These are phyloP conservation scores for Vanrija sp. DNA, from an alignment of 1,284 basidiomycete species.

Conservation along the genomic window DNA sequence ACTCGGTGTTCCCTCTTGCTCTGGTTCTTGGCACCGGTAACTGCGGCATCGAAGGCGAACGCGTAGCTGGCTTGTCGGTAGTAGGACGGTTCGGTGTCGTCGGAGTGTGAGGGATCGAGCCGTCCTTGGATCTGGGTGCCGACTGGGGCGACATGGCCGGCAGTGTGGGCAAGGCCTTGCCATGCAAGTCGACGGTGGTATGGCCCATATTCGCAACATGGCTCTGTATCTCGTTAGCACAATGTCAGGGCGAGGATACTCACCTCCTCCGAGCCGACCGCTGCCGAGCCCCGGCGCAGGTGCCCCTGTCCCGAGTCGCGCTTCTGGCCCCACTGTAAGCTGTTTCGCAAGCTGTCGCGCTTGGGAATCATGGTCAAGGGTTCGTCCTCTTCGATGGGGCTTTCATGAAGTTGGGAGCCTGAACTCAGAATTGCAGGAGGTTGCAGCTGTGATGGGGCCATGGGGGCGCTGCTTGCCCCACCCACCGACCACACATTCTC, in stretches of 20 bases:
- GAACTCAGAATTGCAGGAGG: too few species aligned
- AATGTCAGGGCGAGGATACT: too few species aligned
- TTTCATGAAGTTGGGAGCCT: too few species aligned
- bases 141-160: background rate
- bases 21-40: too few species aligned
- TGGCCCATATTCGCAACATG: too few species aligned
- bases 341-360: background rate
- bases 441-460: too few species aligned
- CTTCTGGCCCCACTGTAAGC: background rate
- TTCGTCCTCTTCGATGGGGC: too few species aligned
- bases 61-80: background rate
- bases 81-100: slow-evolving; percentile 1
- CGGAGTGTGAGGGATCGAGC: slow-evolving; percentile 3
- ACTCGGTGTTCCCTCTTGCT: background rate
- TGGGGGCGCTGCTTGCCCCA: background rate
- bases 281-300: too few species aligned
- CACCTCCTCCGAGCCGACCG: too few species aligned
- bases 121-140: background rate
- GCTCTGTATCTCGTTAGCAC: too few species aligned
- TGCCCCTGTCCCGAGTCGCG: background rate
- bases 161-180: background rate
- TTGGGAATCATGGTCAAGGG: background rate
- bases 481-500: slow-evolving; percentile 14
- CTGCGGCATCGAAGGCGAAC: slow-evolving; percentile 11
- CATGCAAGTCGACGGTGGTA: background rate